Evolutionary conservation across 176 grass and related monocot genomes (phyloP), one percentile per base, ranked within the genome.

Genomic region (Avena insularis): DNA sequence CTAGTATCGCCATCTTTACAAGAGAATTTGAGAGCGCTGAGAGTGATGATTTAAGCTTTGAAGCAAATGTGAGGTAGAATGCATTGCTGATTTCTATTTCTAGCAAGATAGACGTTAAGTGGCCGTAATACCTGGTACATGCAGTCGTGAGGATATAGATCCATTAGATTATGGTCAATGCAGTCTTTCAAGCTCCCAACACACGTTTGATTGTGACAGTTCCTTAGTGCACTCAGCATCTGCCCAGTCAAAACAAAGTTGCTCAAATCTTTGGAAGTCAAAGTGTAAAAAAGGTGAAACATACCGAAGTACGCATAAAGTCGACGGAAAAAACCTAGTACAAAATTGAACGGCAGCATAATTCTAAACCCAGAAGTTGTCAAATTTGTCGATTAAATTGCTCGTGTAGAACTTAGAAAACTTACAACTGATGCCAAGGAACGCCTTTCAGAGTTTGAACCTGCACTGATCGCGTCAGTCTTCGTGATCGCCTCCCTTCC

Each of bases 371-470:
- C 1, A n/a, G 6, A 23, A 62, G 76, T 38, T 70, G 65, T 20
- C 76, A 60, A 23, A 76, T 77, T 20, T 29, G 46, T 49, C 33
- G 47, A 47, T 71, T 88, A 15, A 60, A 76, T n/a, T 81, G 53
- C 16, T 43, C 21, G 35, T 64, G 43, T 50, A 70, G 35, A 83
- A 78, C 27, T 79, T 36, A 45, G 82, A 86, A 75, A 85, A 87
- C 97, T 96, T 96, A 99, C 97, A 87, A 99, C 90, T 75, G 97
- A 96, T 77, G 94, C 94, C 50, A 99, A 88, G 46, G 97, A 96
- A 48, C 97, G 92, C 63, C 97, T 94, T 82, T 99, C 97, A 53
- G 92, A 91, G 78, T 90, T 94, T 84, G 84, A 88, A 84, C 81
- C 87, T 67, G 73, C 50, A 55, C 77, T 73, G 15, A 86, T 83